phyloP scores from a whole-genome alignment of 1,139 yeast genomes.

The Kluyveromyces sp. region DNA sequence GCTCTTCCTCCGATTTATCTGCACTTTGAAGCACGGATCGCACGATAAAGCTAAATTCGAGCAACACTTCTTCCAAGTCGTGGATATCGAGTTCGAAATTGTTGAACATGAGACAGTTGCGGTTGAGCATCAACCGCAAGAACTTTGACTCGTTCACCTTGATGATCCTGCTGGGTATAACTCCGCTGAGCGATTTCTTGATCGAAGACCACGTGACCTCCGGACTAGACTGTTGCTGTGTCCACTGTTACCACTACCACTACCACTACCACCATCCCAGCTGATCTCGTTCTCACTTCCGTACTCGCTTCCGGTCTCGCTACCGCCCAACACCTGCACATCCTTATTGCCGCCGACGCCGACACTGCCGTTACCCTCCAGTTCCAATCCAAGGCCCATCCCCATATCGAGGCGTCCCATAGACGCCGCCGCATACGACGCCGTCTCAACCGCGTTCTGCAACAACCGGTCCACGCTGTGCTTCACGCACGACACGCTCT shows the following conservation, averaged over 20 bases:
- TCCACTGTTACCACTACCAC: neutral
- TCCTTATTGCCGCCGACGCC: neutral
- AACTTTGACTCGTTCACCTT: conserved; percentile 1
- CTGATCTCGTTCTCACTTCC: conserved; percentile 1
- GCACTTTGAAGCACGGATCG: conserved; percentile 5
- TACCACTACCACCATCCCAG: neutral
- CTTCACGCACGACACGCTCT: conserved; percentile 12
- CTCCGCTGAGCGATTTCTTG: neutral
- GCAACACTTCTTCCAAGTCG: conserved; percentile 9
- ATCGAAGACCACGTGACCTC: conserved; percentile 1
- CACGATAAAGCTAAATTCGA: conserved; percentile 9
- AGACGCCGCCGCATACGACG: neutral
- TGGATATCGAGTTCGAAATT: conserved; percentile 9
- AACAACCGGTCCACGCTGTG: conserved; percentile 6
- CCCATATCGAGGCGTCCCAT: neutral
- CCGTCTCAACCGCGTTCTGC: neutral
- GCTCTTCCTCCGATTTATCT: neutral
- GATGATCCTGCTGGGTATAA: conserved; percentile 4
- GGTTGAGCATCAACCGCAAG: conserved; percentile 7
- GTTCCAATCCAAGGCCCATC: too few relatives aligned
- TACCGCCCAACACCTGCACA: neutral
- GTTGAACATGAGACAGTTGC: conserved; percentile 10
- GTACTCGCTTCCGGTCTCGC: neutral
- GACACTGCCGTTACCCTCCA: too few relatives aligned
- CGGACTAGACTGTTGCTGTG: neutral